Evolutionary conservation across 371 early-diverging fungal genomes (phyloP).

Genomic region (Homolaphlyctis polyrhiza): DNA sequence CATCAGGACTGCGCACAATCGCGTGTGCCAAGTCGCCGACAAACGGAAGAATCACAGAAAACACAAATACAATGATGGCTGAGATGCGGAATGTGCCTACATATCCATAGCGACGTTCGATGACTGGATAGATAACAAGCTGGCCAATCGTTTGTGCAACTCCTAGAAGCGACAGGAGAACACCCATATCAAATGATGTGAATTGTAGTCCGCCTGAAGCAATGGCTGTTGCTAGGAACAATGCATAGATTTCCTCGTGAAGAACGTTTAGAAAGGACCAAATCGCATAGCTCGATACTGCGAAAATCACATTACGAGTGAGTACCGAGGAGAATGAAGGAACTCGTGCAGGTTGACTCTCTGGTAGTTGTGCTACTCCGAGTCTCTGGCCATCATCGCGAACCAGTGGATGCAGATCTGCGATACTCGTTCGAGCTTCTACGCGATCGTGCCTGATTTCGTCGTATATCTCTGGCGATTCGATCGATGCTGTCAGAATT

Average conservation of each 20-base stretch:
- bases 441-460: too few relatives aligned
- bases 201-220: conserved; percentile 56
- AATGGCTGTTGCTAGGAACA: conserved; percentile 50
- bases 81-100: conserved; percentile 33
- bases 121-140: conserved; percentile 48
- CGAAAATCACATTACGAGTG: neutral
- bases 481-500: too few relatives aligned
- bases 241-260: conserved; percentile 65
- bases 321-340: neutral
- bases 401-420: too few relatives aligned
- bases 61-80: conserved; percentile 11
- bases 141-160: conserved; percentile 47
- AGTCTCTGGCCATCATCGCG: too few relatives aligned
- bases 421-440: too few relatives aligned
- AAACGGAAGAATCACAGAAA: conserved; percentile 10
- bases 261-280: conserved; percentile 61
- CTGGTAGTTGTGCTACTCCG: too few relatives aligned
- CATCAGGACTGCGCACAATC: neutral
- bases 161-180: conserved; percentile 49
- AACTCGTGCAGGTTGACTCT: neutral
- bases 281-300: conserved; percentile 16
- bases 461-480: too few relatives aligned
- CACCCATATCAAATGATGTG: conserved; percentile 46
- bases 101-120: conserved; percentile 36
- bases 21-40: conserved; percentile 9